phyloP scores from a whole-genome alignment of 192 early-diverging fungal genomes.

The Fimicolochytrium jonesii region DNA sequence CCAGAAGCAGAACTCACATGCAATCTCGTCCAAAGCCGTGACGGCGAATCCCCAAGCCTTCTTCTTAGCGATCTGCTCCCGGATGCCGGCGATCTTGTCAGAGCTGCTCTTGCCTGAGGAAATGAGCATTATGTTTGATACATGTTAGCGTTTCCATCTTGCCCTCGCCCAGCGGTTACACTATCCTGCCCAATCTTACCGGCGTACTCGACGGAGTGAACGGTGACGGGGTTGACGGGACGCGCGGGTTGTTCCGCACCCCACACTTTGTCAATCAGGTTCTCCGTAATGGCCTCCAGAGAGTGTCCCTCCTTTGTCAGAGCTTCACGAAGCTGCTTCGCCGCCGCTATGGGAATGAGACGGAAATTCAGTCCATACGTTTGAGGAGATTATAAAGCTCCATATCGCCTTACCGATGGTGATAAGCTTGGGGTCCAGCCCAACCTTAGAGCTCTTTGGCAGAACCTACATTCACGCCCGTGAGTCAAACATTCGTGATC shows the following conservation, averaged over 20 bases:
- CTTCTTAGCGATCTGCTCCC: conserved; percentile 55
- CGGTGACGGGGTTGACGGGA: conserved; percentile 62
- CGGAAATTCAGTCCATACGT: no score
- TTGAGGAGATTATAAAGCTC: no score
- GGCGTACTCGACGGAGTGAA: conserved; percentile 68
- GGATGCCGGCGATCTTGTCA: conserved; percentile 72
- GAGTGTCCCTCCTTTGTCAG: conserved; percentile 57
- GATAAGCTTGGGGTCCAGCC: conserved; percentile 82
- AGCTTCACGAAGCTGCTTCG: conserved; percentile 48
- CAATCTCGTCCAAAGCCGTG: conserved; percentile 90
- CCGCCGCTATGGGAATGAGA: conserved; percentile 40
- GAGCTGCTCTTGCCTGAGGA: conserved; percentile 23
- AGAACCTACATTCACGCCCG: conserved; percentile 31
- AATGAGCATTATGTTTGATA: background rate
- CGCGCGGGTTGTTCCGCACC: conserved; percentile 59
- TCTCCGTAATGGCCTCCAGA: conserved; percentile 67
- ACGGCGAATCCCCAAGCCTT: conserved; percentile 71
- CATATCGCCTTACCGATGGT: conserved; percentile 56
- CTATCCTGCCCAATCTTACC: conserved; percentile 36
- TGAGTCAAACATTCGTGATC: background rate
- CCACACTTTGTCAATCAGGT: conserved; percentile 90
- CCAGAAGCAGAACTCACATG: conserved; percentile 63
- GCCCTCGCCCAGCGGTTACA: conserved; percentile 19
- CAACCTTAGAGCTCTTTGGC: conserved; percentile 73
- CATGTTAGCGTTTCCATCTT: conserved; percentile 25